Conservation (phyloP, 352 stramenopile species). For the Pythium phragmiticola region DNA sequence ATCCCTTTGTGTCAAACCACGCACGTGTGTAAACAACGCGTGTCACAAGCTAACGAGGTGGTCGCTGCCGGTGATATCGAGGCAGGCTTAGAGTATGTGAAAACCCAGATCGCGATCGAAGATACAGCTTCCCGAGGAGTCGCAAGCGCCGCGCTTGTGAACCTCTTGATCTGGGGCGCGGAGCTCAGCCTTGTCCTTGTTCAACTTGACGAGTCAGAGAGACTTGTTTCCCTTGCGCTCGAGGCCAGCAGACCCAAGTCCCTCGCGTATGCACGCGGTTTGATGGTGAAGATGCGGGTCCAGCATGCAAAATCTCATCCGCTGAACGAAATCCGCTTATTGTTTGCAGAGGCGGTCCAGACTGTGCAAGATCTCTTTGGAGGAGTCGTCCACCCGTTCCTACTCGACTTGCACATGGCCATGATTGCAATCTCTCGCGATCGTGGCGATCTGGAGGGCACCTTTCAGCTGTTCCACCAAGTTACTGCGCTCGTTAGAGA, state of each 20-base stretch:
- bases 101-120: slow-evolving; percentile 6
- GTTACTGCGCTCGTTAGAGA: slow-evolving; percentile 21
- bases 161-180: not conserved
- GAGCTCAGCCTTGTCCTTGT: slow-evolving; percentile 34
- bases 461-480: slow-evolving; percentile 5
- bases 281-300: slow-evolving; percentile 39
- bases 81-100: not conserved
- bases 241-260: not conserved
- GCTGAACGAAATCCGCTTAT: slow-evolving; percentile 19
- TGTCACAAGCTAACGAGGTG: not conserved
- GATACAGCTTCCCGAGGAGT: not conserved
- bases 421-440: slow-evolving; percentile 45
- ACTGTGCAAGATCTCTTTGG: slow-evolving; percentile 47
- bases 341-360: slow-evolving; percentile 35
- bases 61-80: not conserved
- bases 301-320: slow-evolving; percentile 13
- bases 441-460: slow-evolving; percentile 27
- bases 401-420: slow-evolving; percentile 44
- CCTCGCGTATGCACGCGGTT: slow-evolving; percentile 9
- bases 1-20: slow-evolving; percentile 10
- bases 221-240: slow-evolving; percentile 16
- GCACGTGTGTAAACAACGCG: not conserved
- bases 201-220: slow-evolving; percentile 11
- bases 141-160: not conserved
- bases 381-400: slow-evolving; percentile 29